Base-by-base conservation (phyloP, 805 yeast species). In the Metschnikowia corniflorae region DNA sequence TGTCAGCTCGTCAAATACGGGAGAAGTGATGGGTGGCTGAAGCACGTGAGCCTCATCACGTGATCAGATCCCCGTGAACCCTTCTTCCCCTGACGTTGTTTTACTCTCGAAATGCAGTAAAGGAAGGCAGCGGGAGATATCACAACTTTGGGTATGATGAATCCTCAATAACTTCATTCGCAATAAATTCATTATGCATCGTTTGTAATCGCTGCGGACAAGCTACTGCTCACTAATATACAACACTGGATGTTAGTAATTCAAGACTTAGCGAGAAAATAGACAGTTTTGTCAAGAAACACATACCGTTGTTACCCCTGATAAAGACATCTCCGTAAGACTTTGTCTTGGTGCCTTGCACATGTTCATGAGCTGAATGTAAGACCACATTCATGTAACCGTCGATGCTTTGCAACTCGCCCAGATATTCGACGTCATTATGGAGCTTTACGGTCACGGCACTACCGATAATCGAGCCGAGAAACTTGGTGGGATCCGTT, bases 341-440 rank as follows among this genome's bases (percentile, higher is more conserved):
- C 43, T 72, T 75, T 37, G 58, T 53, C 22, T 54, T 56, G 24
- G 72, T 75, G 31, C 70, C 68, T 35, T 66, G 63, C 22, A 77
- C 75, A 29, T 63, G 60, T 55, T 93, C 98, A 31, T 77, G 70
- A 4, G 95, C 78, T 43, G 80, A 73, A 37, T 84, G 87, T 46
- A 93, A 71, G 2, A 91, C 95, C 32, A 93, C 82, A 63, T 93
- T 93, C 96, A 93, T 88, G 67, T 81, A 93, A 7, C 97, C 97
- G 58, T 93, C 98, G 40, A 93, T 89, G 26, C 96, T 86, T 50
- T 86, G 91, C 45, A 47, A 71, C 33, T 63, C 68, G 6, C 83
- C 72, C 12, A 56, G 47, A 61, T 87, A 93, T 42, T 86, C 86
- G 43, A 89, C 80, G 10, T 96, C 97, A 23, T 93, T 85, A 56